Evolutionary conservation across 2,329 filamentous ascomycete genomes (phyloP).

Genomic region (Bimuria novae-zelandiae): DNA sequence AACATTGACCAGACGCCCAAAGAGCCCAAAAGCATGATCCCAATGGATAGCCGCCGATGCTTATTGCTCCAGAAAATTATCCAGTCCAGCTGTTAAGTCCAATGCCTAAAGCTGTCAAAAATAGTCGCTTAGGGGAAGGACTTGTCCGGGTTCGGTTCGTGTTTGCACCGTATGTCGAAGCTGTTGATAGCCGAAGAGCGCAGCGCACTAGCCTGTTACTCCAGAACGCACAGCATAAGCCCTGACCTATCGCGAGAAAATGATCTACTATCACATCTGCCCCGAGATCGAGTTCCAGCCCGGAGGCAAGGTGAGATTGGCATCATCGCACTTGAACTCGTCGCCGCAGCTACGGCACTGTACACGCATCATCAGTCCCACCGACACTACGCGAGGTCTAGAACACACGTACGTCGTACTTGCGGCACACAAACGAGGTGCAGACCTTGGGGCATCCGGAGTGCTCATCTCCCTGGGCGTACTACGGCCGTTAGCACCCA

Average conservation of each 20-base stretch:
- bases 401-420: slow-evolving; percentile 6
- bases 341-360: slow-evolving; percentile 10
- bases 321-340: slow-evolving; percentile 5
- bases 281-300: slow-evolving; percentile 10
- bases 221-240: too few species aligned
- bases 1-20: not conserved
- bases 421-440: slow-evolving; percentile 6
- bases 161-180: too few species aligned
- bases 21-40: not conserved
- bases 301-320: slow-evolving; percentile 8
- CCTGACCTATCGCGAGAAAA: too few species aligned
- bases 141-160: too few species aligned
- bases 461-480: not conserved
- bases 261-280: too few species aligned
- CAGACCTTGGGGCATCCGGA: slow-evolving; percentile 1
- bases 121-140: not conserved
- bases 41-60: not conserved
- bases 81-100: not conserved
- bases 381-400: not conserved
- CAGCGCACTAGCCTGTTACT: too few species aligned
- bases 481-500: not conserved
- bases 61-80: not conserved
- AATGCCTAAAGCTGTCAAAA: not conserved
- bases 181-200: too few species aligned
- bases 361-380: not conserved